Conservation (phyloP, 148 eudicot species). For the Vaccinium darrowii region DNA sequence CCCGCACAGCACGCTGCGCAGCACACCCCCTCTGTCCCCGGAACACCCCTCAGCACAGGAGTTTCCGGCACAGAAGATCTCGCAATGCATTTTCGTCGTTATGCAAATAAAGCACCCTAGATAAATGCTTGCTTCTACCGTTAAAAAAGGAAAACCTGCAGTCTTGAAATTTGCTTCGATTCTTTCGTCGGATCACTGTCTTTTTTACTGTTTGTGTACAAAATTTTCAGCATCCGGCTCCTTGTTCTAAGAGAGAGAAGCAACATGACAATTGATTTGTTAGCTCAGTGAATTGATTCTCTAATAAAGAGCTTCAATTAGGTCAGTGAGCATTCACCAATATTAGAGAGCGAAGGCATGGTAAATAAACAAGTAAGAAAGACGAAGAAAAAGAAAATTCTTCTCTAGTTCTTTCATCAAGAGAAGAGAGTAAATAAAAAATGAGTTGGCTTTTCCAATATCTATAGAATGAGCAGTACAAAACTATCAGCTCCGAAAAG, state of each 20-base stretch:
- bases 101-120: too few species aligned
- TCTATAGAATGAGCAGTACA: background rate
- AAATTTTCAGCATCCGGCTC: constrained; percentile 40
- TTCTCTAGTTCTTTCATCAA: background rate
- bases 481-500: background rate
- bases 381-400: too few species aligned
- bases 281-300: background rate
- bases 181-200: constrained; percentile 48
- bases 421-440: background rate
- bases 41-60: too few species aligned
- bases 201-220: constrained; percentile 54
- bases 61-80: too few species aligned
- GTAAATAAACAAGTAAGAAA: background rate
- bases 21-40: too few species aligned
- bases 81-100: too few species aligned
- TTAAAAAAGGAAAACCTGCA: constrained; percentile 43
- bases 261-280: background rate
- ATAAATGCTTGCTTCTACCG: background rate
- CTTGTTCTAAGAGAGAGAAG: constrained; percentile 39
- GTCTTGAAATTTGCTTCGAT: constrained; percentile 41
- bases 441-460: background rate
- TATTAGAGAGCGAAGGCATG: background rate
- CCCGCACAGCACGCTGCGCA: too few species aligned
- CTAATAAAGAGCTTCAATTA: background rate
- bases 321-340: background rate